These are phyloP conservation scores for Neofusicoccum kwambonambiense DNA, from an alignment of 2,329 filamentous ascomycete species.

Conservation along the genomic window DNA sequence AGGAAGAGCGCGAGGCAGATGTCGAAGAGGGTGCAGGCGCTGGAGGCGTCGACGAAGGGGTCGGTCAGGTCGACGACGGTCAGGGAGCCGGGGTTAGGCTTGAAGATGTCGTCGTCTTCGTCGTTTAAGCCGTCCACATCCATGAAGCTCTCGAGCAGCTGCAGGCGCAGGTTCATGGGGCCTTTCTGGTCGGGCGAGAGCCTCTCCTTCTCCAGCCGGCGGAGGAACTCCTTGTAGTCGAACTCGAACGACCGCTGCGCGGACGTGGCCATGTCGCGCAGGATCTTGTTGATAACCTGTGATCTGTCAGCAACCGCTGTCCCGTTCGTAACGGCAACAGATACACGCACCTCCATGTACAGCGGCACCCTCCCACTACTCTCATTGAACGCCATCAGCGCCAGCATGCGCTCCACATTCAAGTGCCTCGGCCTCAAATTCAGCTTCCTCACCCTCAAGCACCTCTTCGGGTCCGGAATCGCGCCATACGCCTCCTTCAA, in stretches of 20 bases:
- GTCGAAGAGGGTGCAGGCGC: constrained; percentile 70
- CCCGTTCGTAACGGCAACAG: no score
- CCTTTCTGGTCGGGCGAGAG: constrained; percentile 52
- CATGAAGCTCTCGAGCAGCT: constrained; percentile 65
- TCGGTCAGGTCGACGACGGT: constrained; percentile 73
- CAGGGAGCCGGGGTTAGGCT: constrained; percentile 48
- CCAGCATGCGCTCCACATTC: constrained; percentile 54
- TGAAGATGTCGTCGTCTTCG: constrained; percentile 22
- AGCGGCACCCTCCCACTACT: constrained; percentile 48
- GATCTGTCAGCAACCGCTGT: no score
- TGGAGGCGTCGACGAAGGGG: constrained; percentile 65
- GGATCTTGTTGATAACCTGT: constrained; percentile 51
- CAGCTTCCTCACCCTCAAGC: constrained; percentile 49
- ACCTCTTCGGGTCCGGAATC: constrained; percentile 24
- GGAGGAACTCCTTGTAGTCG: constrained; percentile 52
- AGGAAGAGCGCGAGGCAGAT: constrained; percentile 68
- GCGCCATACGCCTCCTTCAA: constrained; percentile 45
- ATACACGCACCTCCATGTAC: constrained; percentile 48
- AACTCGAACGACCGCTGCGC: constrained; percentile 48
- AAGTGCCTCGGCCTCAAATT: constrained; percentile 50
- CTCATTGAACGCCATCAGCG: constrained; percentile 52
- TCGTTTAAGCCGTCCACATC: constrained; percentile 26
- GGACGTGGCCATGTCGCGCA: constrained; percentile 54
- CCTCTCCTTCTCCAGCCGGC: constrained; percentile 32
- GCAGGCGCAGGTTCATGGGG: constrained; percentile 60